Evolutionary conservation across 345 rosid species (phyloP).

Genomic region (Hirschfeldia incana): DNA sequence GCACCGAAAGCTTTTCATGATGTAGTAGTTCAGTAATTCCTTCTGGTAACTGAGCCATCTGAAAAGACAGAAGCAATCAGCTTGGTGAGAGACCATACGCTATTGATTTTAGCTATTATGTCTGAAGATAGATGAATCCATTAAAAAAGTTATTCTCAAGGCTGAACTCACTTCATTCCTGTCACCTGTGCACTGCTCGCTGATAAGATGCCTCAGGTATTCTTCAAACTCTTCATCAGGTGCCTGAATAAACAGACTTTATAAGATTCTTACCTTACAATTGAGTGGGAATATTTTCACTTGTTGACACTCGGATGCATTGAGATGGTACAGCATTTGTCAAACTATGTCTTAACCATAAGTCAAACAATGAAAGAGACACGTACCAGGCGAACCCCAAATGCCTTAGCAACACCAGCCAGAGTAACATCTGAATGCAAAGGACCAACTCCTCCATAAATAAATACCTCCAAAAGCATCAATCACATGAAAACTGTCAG

Average conservation of each 20-base stretch:
- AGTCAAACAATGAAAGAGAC: conserved; percentile 22
- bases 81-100: conserved; percentile 27
- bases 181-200: conserved; percentile 81
- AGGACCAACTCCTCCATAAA: conserved; percentile 95
- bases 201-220: conserved; percentile 72
- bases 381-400: conserved; percentile 94
- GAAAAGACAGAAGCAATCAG: conserved; percentile 34
- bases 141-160: not conserved
- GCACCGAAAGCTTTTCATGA: conserved; percentile 80
- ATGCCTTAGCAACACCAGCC: conserved; percentile 96
- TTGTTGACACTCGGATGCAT: not conserved
- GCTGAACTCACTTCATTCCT: conserved; percentile 74
- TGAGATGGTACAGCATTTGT: conserved; percentile 12
- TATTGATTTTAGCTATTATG: not conserved
- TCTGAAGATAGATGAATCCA: not conserved
- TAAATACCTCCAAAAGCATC: conserved; percentile 58
- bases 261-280: conserved; percentile 8
- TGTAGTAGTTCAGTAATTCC: conserved; percentile 89
- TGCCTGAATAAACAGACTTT: conserved; percentile 52
- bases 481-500: not conserved
- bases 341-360: not conserved
- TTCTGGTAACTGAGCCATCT: conserved; percentile 99
- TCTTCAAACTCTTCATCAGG: conserved; percentile 99
- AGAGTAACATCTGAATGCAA: conserved; percentile 89
- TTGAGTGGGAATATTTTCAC: not conserved